Evolutionary conservation across 805 yeast species (phyloP).

Genomic region (Suhomyces sp.): DNA sequence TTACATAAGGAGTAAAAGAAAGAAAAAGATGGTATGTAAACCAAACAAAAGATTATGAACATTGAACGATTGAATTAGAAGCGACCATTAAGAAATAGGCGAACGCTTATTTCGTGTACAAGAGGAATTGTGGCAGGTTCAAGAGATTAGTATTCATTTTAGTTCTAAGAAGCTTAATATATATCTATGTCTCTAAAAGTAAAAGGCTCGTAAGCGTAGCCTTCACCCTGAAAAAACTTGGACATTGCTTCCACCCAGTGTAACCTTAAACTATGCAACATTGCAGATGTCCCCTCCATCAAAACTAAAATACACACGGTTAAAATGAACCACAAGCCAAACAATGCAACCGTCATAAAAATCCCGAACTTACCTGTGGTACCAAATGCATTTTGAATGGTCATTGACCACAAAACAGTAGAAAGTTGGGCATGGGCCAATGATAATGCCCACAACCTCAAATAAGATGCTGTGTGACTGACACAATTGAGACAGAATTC

Average conservation of each 20-base stretch:
- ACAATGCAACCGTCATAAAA: conserved; percentile 69
- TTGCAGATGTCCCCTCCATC: conserved; percentile 99
- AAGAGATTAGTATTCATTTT: background rate
- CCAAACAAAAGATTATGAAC: background rate
- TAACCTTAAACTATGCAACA: conserved; percentile 96
- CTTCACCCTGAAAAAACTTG: conserved; percentile 96
- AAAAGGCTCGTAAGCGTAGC: conserved; percentile 87
- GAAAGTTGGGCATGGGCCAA: conserved; percentile 96
- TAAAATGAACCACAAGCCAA: conserved; percentile 91
- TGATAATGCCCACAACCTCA: conserved; percentile 95
- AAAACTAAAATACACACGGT: conserved; percentile 88
- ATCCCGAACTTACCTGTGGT: conserved; percentile 65
- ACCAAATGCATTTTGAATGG: conserved; percentile 75
- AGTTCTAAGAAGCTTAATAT: background rate
- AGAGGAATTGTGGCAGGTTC: background rate
- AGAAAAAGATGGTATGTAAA: background rate
- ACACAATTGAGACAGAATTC: conserved; percentile 97
- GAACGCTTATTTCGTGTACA: background rate
- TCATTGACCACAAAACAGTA: conserved; percentile 95
- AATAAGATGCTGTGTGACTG: conserved; percentile 96
- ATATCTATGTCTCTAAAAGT: conserved; percentile 41
- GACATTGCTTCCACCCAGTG: conserved; percentile 99
- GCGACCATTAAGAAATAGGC: background rate
- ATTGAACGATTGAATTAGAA: background rate
- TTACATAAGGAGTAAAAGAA: background rate